phyloP scores from a whole-genome alignment of 768 basidiomycete species.

The Omphalotus guepiniiformis region DNA sequence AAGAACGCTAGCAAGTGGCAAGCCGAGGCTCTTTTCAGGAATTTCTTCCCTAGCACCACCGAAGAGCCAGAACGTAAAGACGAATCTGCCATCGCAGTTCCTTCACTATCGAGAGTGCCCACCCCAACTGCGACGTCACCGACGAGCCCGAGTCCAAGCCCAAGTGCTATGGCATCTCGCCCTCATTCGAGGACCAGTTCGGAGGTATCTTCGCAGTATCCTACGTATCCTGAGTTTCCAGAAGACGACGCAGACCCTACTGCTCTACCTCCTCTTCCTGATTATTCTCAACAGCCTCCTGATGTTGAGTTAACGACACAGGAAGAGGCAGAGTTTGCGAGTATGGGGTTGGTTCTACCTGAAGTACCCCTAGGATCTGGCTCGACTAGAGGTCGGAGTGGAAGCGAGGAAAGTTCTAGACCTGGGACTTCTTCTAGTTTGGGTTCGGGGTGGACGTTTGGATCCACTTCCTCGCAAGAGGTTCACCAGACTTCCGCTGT shows the following conservation, averaged over 20 bases:
- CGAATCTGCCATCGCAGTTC: background rate
- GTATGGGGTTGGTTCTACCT: slow-evolving; percentile 33
- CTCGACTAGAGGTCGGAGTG: background rate
- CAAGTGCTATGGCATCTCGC: background rate
- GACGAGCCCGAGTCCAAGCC: background rate
- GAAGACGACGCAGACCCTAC: background rate
- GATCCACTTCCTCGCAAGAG: background rate
- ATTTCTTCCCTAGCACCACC: slow-evolving; percentile 83
- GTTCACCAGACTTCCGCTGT: no score
- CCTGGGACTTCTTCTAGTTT: background rate
- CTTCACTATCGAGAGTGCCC: background rate
- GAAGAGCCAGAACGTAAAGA: slow-evolving; percentile 23
- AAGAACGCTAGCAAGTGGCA: slow-evolving; percentile 83
- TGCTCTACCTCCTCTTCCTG: slow-evolving; percentile 1
- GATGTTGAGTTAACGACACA: slow-evolving; percentile 13
- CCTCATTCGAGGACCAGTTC: slow-evolving; percentile 3
- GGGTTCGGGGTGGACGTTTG: background rate
- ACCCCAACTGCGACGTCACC: slow-evolving; percentile 1
- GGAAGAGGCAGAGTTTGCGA: slow-evolving; percentile 38
- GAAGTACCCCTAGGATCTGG: slow-evolving; percentile 1
- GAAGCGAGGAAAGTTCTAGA: background rate
- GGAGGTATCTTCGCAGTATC: background rate
- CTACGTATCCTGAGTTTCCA: background rate
- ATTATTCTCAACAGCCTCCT: slow-evolving; percentile 16
- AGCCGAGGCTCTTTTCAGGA: slow-evolving; percentile 81